These are phyloP conservation scores for Sporothrix protearum DNA, from an alignment of 2,329 filamentous ascomycete species.

Conservation along the genomic window DNA sequence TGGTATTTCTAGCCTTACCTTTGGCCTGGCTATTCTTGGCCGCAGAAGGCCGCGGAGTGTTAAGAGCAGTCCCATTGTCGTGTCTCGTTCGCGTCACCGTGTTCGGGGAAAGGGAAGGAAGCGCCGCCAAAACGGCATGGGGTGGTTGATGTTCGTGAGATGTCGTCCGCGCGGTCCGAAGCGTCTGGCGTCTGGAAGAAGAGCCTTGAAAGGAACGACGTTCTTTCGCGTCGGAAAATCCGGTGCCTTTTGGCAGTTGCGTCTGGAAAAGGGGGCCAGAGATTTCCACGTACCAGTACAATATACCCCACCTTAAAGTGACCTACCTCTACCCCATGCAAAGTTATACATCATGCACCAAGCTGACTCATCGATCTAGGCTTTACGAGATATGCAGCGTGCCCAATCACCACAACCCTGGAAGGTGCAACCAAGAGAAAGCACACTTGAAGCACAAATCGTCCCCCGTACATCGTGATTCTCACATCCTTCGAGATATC, in stretches of 20 bases:
- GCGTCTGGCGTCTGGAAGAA: slow-evolving; percentile 11
- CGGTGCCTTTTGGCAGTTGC: not conserved
- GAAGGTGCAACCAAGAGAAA: slow-evolving; percentile 2
- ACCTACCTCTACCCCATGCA: not conserved
- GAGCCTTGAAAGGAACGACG: not conserved
- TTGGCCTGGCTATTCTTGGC: slow-evolving; percentile 30
- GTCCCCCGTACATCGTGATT: not conserved
- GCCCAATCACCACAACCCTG: not conserved
- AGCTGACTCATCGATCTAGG: slow-evolving; percentile 14
- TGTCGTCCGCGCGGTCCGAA: slow-evolving; percentile 20
- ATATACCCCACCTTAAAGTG: not conserved
- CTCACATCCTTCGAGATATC: not conserved
- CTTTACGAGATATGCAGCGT: not conserved
- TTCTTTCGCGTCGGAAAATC: slow-evolving; percentile 19
- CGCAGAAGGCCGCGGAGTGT: slow-evolving; percentile 22
- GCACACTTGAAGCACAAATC: not conserved
- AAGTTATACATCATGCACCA: not conserved
- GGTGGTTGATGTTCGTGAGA: not conserved
- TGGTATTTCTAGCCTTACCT: not conserved
- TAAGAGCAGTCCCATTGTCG: slow-evolving; percentile 21
- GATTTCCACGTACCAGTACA: not conserved
- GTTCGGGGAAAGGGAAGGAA: not conserved
- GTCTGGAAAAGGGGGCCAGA: not conserved
- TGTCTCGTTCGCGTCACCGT: not conserved
- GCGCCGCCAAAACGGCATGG: not conserved